Conservation (phyloP, 73 alveolate species). For the Paraurostyla sp. region DNA sequence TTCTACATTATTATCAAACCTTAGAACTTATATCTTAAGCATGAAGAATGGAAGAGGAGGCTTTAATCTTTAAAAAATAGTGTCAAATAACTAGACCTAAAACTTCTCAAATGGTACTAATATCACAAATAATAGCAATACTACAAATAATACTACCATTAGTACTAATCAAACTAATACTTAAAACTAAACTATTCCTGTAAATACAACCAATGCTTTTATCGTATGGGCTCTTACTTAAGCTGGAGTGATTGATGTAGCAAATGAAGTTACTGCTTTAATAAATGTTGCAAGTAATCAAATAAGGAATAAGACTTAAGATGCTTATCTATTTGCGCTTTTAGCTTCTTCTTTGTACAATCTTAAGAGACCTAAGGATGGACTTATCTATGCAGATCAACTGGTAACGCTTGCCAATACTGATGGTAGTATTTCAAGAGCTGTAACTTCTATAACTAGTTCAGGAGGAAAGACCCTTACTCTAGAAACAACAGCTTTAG, state of each 20-base stretch:
- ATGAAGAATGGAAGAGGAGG: slow-evolving; percentile 40
- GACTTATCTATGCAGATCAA: slow-evolving; percentile 8
- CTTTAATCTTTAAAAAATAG: no score
- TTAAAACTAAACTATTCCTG: no score
- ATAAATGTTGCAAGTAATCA: neutral
- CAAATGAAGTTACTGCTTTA: neutral
- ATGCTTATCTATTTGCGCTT: slow-evolving; percentile 17
- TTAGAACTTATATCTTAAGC: neutral
- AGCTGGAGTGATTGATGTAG: neutral
- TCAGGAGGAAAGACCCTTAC: neutral
- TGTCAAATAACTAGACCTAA: no score
- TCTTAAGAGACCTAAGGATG: neutral
- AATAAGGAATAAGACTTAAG: neutral
- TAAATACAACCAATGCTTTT: neutral
- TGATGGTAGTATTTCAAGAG: neutral
- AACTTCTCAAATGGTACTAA: no score
- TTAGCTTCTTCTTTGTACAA: neutral
- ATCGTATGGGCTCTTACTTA: slow-evolving; percentile 2
- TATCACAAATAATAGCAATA: no score
- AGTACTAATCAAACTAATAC: no score
- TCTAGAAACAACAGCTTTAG: slow-evolving; percentile 7
- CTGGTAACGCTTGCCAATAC: neutral
- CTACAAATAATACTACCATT: no score
- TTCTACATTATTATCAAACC: neutral
- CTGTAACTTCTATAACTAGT: neutral